Percentiles rank a stretch among this genome's conserved stretches.
These are phyloP conservation scores for Sphagnurus paluster DNA, from an alignment of 1,284 basidiomycete species.

Conservation along the genomic window DNA sequence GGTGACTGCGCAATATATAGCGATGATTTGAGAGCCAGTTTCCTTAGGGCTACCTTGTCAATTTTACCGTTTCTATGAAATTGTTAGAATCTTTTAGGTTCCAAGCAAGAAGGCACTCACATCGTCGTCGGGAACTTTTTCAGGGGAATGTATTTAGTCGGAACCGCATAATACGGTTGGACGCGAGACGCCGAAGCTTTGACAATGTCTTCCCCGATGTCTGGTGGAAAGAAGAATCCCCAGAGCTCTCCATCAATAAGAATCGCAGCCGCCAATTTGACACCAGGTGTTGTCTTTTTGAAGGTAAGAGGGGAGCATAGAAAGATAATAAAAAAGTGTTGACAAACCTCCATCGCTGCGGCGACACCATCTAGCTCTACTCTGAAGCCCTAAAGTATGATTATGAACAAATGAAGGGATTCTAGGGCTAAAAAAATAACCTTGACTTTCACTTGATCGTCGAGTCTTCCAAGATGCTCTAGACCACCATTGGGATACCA, in stretches of 20 bases:
- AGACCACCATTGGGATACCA: conserved; percentile 54
- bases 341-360: conserved; percentile 53
- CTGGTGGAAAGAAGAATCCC: conserved; percentile 52
- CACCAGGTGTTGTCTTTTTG: conserved; percentile 40
- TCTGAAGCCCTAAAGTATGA: conserved; percentile 47
- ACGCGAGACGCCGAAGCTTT: conserved; percentile 44
- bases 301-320: not conserved
- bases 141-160: conserved; percentile 43
- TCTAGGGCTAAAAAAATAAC: conserved; percentile 15
- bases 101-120: conserved; percentile 29
- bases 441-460: conserved; percentile 61
- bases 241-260: conserved; percentile 53
- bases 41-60: conserved; percentile 50
- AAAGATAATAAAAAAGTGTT: not conserved
- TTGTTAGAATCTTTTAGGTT: not conserved
- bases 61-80: conserved; percentile 47
- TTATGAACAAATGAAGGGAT: not conserved
- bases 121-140: conserved; percentile 49
- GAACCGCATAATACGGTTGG: conserved; percentile 62
- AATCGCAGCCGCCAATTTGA: conserved; percentile 49
- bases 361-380: conserved; percentile 63
- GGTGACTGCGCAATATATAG: conserved; percentile 12
- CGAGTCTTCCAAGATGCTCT: conserved; percentile 56
- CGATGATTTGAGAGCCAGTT: conserved; percentile 36
- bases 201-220: conserved; percentile 40